phyloP scores from a whole-genome alignment of 2,329 filamentous ascomycete genomes.

The Fusarium papillatum region DNA sequence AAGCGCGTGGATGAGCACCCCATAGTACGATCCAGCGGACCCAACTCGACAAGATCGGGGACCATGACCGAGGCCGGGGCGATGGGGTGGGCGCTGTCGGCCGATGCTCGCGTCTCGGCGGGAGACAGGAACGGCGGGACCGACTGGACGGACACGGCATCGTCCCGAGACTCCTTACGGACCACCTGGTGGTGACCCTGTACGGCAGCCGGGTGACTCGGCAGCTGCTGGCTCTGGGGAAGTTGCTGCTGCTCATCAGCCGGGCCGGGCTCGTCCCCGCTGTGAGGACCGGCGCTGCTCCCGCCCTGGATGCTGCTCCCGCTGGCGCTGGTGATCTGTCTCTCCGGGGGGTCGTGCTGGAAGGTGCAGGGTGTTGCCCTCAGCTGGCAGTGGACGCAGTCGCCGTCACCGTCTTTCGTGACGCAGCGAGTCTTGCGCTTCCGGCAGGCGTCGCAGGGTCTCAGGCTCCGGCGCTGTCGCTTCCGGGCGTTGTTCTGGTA shows the following conservation, averaged over 20 bases:
- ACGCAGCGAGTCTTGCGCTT: constrained; percentile 51
- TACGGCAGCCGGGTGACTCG: constrained; percentile 1
- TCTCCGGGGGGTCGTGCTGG: constrained; percentile 46
- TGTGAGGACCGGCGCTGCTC: constrained; percentile 17
- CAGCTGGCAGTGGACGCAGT: constrained; percentile 47
- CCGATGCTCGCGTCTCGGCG: constrained; percentile 42
- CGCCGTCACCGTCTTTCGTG: constrained; percentile 45
- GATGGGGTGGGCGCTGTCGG: constrained; percentile 33
- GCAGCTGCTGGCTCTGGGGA: constrained; percentile 1
- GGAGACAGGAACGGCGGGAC: constrained; percentile 43
- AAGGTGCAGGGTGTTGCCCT: constrained; percentile 46
- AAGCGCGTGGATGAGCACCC: constrained; percentile 44
- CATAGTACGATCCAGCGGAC: constrained; percentile 39
- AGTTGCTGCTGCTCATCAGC: constrained; percentile 23
- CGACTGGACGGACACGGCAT: constrained; percentile 38
- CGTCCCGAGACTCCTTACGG: constrained; percentile 42
- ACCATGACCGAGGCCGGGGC: constrained; percentile 33
- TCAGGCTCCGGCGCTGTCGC: constrained; percentile 45
- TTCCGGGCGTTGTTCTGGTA: constrained; percentile 47
- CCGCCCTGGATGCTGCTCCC: constrained; percentile 24
- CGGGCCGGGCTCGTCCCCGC: constrained; percentile 32
- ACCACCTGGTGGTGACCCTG: constrained; percentile 28
- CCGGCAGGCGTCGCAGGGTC: constrained; percentile 50
- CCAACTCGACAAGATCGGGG: constrained; percentile 23
- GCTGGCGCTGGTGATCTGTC: constrained; percentile 36